Evolutionary conservation across 2,329 filamentous ascomycete genomes (phyloP).

Genomic region (Juglanconis juglandina): DNA sequence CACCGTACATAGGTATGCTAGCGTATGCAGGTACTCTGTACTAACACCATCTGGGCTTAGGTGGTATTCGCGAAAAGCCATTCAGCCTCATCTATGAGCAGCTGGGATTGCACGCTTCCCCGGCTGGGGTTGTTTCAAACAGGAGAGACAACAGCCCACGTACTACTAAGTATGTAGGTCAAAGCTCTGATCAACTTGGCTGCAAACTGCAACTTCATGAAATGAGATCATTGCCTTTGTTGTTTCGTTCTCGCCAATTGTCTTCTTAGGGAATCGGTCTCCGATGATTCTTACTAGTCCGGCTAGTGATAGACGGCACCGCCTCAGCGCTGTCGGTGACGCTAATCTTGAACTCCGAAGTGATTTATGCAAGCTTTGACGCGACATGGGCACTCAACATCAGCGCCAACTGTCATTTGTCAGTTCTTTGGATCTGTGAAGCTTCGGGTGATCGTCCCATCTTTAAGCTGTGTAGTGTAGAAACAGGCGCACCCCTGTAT

Average conservation of each 20-base stretch:
- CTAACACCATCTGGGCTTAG: neutral
- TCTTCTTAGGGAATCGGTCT: neutral
- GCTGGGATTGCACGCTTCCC: neutral
- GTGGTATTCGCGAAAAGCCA: neutral
- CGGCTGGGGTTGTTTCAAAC: neutral
- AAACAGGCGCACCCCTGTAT: neutral
- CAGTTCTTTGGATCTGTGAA: neutral
- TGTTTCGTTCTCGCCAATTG: neutral
- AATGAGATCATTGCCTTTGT: neutral
- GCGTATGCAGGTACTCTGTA: neutral
- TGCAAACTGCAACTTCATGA: neutral
- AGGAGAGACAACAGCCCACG: neutral
- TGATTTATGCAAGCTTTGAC: neutral
- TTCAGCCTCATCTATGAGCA: constrained; percentile 5
- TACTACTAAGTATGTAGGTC: neutral
- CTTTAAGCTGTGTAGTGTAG: neutral
- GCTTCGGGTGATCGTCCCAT: neutral
- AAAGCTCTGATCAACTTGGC: neutral
- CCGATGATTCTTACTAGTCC: neutral
- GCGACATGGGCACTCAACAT: neutral
- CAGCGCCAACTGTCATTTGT: neutral
- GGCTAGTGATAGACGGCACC: neutral
- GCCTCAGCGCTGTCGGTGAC: neutral
- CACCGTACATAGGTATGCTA: neutral
- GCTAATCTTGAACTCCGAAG: neutral